Conservation (phyloP, 2,329 filamentous ascomycete genomes). For the Akanthomyces lecanii region DNA sequence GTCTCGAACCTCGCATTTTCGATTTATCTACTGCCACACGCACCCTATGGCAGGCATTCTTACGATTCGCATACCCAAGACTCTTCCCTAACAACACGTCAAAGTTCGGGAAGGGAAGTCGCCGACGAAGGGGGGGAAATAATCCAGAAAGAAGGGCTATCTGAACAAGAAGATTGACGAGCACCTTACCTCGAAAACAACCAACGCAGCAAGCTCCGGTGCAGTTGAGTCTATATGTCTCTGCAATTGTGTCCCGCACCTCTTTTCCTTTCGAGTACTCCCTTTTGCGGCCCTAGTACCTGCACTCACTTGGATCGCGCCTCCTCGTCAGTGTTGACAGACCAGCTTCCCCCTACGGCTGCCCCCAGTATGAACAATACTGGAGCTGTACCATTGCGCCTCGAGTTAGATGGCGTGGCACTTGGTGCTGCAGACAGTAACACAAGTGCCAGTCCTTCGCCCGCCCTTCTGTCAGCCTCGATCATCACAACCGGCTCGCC, state of each 20-base stretch:
- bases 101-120: not conserved
- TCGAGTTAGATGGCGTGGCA: not conserved
- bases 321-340: not conserved
- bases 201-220: not conserved
- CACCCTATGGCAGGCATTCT: conserved; percentile 4
- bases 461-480: not conserved
- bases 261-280: conserved; percentile 1
- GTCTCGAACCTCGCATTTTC: not conserved
- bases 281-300: not conserved
- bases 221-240: conserved; percentile 5
- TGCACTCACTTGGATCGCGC: not conserved
- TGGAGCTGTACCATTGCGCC: not conserved
- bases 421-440: not conserved
- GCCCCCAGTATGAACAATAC: not conserved
- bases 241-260: conserved; percentile 9
- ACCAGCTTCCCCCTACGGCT: not conserved
- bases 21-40: not conserved
- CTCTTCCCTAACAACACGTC: not conserved
- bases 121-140: not conserved
- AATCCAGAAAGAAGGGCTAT: not conserved
- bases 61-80: not conserved
- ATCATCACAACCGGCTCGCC: not conserved
- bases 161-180: not conserved
- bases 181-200: not conserved
- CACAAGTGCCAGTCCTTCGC: not conserved